A percentile compares a stretch with the other conserved stretches of the same genome.
phyloP scores from a whole-genome alignment of 2,329 filamentous ascomycete species.

The Alternaria infectoria region DNA sequence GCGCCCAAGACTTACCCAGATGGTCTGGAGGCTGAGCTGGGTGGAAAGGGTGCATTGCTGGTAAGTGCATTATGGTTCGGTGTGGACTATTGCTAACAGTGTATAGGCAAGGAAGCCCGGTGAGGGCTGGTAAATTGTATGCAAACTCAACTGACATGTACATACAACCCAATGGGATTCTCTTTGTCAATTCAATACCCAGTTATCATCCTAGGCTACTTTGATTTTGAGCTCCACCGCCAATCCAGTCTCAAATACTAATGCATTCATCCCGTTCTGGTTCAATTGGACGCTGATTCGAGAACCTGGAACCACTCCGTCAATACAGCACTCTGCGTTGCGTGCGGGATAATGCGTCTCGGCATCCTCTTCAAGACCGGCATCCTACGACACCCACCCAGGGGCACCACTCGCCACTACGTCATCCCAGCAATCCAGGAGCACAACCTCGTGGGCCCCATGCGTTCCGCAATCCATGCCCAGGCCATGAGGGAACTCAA shows the following conservation, averaged over 20 bases:
- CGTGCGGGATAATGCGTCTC: not conserved
- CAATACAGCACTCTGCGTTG: not conserved
- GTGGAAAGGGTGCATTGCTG: slow-evolving; percentile 51
- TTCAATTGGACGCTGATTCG: not conserved
- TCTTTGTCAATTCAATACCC: slow-evolving; percentile 6
- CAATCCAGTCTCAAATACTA: not conserved
- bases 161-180: slow-evolving; percentile 10
- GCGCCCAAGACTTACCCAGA: slow-evolving; percentile 55
- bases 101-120: slow-evolving; percentile 32
- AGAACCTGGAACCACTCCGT: not conserved
- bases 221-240: not conserved
- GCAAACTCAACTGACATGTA: slow-evolving; percentile 1
- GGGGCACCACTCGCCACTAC: not conserved
- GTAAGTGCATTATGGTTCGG: slow-evolving; percentile 7
- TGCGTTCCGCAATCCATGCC: not conserved
- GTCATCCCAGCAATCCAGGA: not conserved
- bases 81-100: slow-evolving; percentile 6
- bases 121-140: slow-evolving; percentile 21
- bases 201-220: not conserved
- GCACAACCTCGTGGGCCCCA: not conserved
- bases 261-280: not conserved
- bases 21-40: slow-evolving; percentile 57
- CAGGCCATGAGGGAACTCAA: not conserved
- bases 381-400: not conserved
- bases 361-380: not conserved